Evolutionary conservation across 495 filamentous ascomycete genomes (phyloP), one percentile per base, ranked within the genome.

Genomic region (Tuber indicum): DNA sequence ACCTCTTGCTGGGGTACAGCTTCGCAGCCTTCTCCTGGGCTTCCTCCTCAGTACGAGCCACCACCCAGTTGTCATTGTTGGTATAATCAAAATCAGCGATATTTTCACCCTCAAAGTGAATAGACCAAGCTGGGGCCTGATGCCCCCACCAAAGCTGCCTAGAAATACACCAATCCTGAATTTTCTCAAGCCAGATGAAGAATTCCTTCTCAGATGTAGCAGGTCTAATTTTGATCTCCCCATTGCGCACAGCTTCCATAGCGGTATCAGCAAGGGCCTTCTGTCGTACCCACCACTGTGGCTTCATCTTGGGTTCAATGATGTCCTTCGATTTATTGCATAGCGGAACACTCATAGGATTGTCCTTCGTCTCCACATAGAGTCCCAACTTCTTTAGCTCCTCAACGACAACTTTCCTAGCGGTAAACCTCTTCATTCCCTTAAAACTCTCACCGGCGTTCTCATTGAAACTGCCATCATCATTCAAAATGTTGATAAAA

Each of bases 221-320:
- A 19, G 91, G 91, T 44, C 83, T 76, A 71, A 92, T 90, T 76
- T 87, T 88, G 74, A 92, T 88, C 75, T 88, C 84, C 6, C 89
- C 89, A 32, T 86, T 84, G 74, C 76, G 86, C 82, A 41, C 91
- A 89, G 62, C 84, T 12, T 83, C 75, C 75, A 83, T 77, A 70
- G 79, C 81, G 32, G 79, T 79, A 45, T 88, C 86, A 1, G 91
- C 89, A 79, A 94, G 85, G 16, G 86, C 86, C 76, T 88, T 85
- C 91, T 93, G 93, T 75, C 86, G 87, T 84, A 94, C 91, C 91
- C 91, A 94, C 92, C 92, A 94, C 82, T 91, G 90, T 8, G 89
- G 89, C 82, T 91, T 91, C 85, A 92, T 86, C 17, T 90, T 79
- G 2, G 90, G 90, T 76, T 92, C 91, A 76, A 92, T 91, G 19